These are phyloP conservation scores for Xylariaceae sp. DNA, from an alignment of 2,329 filamentous ascomycete genomes.

Conservation along the genomic window DNA sequence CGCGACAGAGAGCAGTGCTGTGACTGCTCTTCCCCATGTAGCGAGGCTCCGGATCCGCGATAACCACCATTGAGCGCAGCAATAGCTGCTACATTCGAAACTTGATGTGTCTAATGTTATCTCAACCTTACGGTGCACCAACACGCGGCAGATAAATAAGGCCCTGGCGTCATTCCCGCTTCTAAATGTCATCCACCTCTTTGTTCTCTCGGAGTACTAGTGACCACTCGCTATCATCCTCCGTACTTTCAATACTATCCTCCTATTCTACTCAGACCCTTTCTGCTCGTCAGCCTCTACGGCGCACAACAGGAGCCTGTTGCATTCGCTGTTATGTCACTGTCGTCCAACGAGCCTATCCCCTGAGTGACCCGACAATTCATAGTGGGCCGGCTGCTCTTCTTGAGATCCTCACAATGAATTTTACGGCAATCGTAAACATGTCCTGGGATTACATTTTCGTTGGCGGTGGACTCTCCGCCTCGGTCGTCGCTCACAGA, in stretches of 20 bases:
- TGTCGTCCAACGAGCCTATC: neutral
- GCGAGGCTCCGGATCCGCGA: neutral
- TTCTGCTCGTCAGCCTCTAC: neutral
- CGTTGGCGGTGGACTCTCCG: conserved; percentile 17
- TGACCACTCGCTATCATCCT: too few relatives aligned
- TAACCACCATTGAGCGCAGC: too few relatives aligned
- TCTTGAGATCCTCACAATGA: neutral
- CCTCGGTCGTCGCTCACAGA: conserved; percentile 13
- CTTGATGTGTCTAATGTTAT: too few relatives aligned
- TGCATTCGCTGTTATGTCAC: neutral
- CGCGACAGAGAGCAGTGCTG: neutral
- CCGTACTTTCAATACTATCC: too few relatives aligned
- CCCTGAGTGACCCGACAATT: neutral
- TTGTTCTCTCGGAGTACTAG: too few relatives aligned
- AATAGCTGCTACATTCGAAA: too few relatives aligned
- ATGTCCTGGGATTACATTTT: conserved; percentile 18
- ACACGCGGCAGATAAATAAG: too few relatives aligned
- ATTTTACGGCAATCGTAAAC: neutral
- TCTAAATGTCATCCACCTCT: too few relatives aligned
- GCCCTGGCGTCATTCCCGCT: too few relatives aligned
- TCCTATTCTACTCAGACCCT: neutral
- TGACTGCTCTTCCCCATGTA: neutral
- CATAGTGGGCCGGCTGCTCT: neutral
- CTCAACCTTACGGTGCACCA: too few relatives aligned
- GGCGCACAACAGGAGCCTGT: neutral